These are phyloP conservation scores for Sclerotinia borealis DNA, from an alignment of 2,329 filamentous ascomycete genomes.

Conservation along the genomic window DNA sequence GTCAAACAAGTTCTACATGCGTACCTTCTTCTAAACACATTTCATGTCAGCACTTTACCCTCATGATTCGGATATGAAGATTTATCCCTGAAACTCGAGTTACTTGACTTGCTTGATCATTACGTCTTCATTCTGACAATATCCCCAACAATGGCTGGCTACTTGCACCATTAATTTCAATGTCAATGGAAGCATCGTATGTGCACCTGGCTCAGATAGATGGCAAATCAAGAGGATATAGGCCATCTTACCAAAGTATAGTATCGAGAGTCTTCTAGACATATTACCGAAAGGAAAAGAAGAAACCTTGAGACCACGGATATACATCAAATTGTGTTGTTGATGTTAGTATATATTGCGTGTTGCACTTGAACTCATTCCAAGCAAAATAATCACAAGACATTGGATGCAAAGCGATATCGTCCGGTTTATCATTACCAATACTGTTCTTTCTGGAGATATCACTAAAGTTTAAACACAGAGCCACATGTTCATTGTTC, in stretches of 20 bases:
- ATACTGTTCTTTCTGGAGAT: neutral
- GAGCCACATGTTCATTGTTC: conserved; percentile 11
- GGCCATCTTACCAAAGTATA: neutral
- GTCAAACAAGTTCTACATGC: neutral
- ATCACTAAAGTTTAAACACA: neutral
- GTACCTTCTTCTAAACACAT: neutral
- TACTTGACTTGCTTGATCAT: neutral
- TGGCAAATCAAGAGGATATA: neutral
- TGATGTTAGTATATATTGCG: neutral
- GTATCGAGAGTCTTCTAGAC: neutral
- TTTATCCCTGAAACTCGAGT: neutral
- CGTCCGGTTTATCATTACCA: neutral
- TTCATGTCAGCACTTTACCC: neutral
- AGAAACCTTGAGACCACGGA: neutral
- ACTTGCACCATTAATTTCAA: too few relatives aligned
- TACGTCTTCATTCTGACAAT: neutral
- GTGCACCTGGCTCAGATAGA: neutral
- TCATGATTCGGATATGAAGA: neutral
- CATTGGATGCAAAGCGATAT: neutral
- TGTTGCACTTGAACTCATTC: neutral
- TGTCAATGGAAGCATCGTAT: neutral
- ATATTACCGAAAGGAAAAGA: neutral
- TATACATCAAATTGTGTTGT: neutral
- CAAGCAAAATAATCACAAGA: neutral
- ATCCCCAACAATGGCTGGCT: neutral